A percentile compares a stretch with the other conserved stretches of the same genome.
phyloP scores from a whole-genome alignment of 257 asterid genomes.

The Oldenlandia corymbosa region DNA sequence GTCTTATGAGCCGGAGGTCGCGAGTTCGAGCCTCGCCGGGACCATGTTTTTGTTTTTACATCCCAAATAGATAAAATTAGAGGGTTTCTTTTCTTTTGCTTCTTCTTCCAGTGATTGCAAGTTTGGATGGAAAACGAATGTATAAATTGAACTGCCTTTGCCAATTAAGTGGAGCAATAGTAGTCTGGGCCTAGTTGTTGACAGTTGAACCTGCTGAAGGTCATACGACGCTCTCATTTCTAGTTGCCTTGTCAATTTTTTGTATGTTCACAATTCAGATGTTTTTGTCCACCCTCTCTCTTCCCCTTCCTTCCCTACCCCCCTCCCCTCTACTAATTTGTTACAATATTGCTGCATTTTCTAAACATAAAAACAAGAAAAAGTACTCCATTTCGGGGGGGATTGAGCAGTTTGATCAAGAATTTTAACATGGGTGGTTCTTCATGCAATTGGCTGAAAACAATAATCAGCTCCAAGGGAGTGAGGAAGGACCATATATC shows the following conservation, averaged over 20 bases:
- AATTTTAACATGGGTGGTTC: constrained; percentile 23
- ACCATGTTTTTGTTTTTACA: background rate
- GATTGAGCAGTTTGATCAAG: constrained; percentile 1
- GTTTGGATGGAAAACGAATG: no score
- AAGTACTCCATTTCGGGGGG: no score
- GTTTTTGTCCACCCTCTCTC: constrained; percentile 1
- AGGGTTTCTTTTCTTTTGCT: no score
- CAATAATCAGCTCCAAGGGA: constrained; percentile 32
- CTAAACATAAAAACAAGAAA: background rate
- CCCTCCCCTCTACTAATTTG: background rate
- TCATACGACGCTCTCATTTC: constrained; percentile 23
- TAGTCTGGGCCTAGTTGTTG: constrained; percentile 5
- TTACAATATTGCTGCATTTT: background rate
- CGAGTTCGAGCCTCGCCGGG: constrained; percentile 21
- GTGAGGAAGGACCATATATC: constrained; percentile 26
- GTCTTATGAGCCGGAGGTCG: constrained; percentile 14
- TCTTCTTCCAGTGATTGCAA: no score
- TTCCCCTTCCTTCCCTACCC: background rate
- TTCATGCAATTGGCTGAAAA: constrained; percentile 44
- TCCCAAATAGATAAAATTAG: no score
- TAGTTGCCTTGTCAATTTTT: constrained; percentile 45
- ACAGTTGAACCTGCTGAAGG: constrained; percentile 23
- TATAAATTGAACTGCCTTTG: no score
- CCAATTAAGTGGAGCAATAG: no score
- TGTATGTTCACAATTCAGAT: constrained; percentile 13